Conservation (phyloP, 2,329 filamentous ascomycete species). For the Microdochium paspali region DNA sequence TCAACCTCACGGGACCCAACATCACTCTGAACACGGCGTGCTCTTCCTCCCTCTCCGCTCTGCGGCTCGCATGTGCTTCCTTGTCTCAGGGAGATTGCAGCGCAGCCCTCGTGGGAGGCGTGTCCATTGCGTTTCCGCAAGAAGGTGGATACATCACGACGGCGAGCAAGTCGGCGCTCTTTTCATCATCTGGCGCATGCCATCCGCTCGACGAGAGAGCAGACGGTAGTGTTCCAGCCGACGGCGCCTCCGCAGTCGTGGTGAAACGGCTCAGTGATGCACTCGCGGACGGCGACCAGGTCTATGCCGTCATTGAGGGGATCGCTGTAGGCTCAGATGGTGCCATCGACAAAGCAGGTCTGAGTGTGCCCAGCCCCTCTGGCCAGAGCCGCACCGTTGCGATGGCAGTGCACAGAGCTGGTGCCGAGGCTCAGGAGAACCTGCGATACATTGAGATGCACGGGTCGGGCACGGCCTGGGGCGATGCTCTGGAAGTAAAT, state of each 20-base stretch:
- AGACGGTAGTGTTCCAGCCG: constrained; percentile 27
- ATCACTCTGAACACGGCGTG: not conserved
- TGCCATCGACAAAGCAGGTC: constrained; percentile 3
- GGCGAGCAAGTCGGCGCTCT: constrained; percentile 4
- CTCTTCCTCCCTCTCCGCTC: not conserved
- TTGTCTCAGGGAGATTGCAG: not conserved
- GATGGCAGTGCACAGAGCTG: constrained; percentile 11
- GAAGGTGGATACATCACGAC: not conserved
- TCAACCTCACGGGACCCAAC: not conserved
- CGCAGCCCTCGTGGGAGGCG: not conserved
- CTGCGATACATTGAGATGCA: constrained; percentile 14
- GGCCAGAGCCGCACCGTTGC: constrained; percentile 17
- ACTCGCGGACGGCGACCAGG: constrained; percentile 23
- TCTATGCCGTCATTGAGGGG: constrained; percentile 20
- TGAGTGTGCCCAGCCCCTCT: constrained; percentile 10
- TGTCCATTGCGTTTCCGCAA: not conserved
- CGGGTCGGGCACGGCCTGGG: constrained; percentile 6
- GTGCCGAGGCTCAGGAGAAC: constrained; percentile 3
- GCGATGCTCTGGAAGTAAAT: constrained; percentile 19
- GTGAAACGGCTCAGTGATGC: constrained; percentile 38
- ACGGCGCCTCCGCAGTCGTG: constrained; percentile 37
- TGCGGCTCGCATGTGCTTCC: not conserved
- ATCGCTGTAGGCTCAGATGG: constrained; percentile 12
- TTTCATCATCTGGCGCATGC: constrained; percentile 18
- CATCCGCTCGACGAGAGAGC: constrained; percentile 5